Percentiles rank a stretch among this genome's conserved stretches.
Conservation (phyloP, 2,329 filamentous ascomycete genomes). For the Colletotrichum scovillei region DNA sequence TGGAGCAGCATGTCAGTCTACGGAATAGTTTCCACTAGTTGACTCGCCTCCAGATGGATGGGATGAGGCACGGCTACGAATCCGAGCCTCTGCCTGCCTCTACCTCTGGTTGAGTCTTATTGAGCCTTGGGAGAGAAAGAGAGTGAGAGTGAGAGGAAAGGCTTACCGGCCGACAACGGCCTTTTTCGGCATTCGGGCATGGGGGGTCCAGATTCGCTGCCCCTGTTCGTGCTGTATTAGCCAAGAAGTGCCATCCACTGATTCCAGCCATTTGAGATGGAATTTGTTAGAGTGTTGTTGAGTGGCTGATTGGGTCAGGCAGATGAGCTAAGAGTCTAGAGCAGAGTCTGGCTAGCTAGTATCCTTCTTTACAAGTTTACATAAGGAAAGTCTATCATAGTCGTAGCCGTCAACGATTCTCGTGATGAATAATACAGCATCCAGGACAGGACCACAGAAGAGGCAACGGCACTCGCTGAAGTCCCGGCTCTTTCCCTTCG, state of each 20-base stretch:
- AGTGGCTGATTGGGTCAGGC: not conserved
- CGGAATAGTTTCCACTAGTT: not conserved
- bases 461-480: not conserved
- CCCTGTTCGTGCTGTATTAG: not conserved
- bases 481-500: not conserved
- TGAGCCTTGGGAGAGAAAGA: not conserved
- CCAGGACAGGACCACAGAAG: not conserved
- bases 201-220: not conserved
- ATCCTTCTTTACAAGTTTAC: not conserved
- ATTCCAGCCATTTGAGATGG: not conserved
- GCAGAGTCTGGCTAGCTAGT: not conserved
- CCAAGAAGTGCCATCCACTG: not conserved
- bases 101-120: not conserved
- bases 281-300: not conserved
- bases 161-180: conserved; percentile 21
- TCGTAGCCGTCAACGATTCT: not conserved
- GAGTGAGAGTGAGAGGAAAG: not conserved
- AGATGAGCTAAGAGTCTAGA: not conserved
- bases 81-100: not conserved
- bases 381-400: not conserved
- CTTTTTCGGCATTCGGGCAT: conserved; percentile 35
- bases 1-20: conserved; percentile 16
- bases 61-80: not conserved
- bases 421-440: not conserved
- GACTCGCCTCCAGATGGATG: conserved; percentile 15